Evolutionary conservation across 1,139 yeast species (phyloP).

Genomic region (Ashbya aceris): DNA sequence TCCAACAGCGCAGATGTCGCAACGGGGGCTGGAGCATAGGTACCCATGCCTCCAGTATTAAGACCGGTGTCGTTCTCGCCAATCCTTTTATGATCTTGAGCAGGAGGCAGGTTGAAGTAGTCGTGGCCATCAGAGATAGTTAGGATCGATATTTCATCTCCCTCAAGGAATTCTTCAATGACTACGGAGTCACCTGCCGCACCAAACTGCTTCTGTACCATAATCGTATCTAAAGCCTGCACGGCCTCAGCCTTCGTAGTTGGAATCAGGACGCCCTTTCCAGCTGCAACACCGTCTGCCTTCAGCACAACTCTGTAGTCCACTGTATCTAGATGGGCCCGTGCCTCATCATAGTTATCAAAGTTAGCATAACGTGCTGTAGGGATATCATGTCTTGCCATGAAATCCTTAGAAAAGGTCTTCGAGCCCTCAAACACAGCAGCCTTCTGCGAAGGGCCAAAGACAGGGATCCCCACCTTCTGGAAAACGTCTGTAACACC

Average conservation of each 20-base stretch:
- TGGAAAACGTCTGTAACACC: constrained; percentile 69
- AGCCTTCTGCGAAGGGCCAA: constrained; percentile 88
- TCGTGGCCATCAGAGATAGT: constrained; percentile 94
- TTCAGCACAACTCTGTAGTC: constrained; percentile 82
- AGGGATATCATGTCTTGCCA: constrained; percentile 86
- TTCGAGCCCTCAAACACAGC: constrained; percentile 97
- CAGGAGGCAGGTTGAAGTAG: constrained; percentile 84
- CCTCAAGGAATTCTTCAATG: constrained; percentile 91
- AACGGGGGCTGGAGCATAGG: constrained; percentile 97
- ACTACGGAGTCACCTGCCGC: constrained; percentile 94
- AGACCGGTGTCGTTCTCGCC: constrained; percentile 91
- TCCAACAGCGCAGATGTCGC: constrained; percentile 66
- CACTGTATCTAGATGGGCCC: constrained; percentile 52
- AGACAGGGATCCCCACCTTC: constrained; percentile 83
- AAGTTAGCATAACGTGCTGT: constrained; percentile 87
- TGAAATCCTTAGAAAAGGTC: constrained; percentile 86
- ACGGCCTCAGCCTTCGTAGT: constrained; percentile 74
- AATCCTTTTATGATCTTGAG: constrained; percentile 95
- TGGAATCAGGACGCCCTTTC: constrained; percentile 96
- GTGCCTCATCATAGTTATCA: constrained; percentile 65
- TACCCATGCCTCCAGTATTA: constrained; percentile 99
- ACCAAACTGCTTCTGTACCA: constrained; percentile 87
- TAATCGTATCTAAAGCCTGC: constrained; percentile 74
- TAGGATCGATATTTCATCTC: constrained; percentile 90
- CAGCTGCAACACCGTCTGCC: constrained; percentile 98